Conservation (phyloP, 495 filamentous ascomycete genomes). For the Neurospora sp. region DNA sequence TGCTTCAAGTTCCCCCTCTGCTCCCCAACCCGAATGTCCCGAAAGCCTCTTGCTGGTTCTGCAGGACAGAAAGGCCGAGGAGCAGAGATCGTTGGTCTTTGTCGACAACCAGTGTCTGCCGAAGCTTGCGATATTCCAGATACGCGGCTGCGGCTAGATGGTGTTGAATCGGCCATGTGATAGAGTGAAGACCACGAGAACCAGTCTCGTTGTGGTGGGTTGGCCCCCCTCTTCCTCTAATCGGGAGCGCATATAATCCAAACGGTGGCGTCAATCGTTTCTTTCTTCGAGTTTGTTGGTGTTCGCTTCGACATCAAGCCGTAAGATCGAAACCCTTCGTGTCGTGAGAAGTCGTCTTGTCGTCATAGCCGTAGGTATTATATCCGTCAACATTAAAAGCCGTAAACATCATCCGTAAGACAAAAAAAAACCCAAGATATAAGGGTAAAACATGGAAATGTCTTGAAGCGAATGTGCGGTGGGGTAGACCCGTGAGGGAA, state of each 20-base stretch:
- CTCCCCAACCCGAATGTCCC: neutral
- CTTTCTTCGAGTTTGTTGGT: constrained; percentile 16
- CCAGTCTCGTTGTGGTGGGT: constrained; percentile 17
- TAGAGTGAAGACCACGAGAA: constrained; percentile 15
- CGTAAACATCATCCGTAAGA: constrained; percentile 37
- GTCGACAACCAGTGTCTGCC: constrained; percentile 39
- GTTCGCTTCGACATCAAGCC: constrained; percentile 30
- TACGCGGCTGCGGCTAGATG: constrained; percentile 27
- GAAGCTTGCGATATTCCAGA: constrained; percentile 26
- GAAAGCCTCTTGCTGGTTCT: neutral
- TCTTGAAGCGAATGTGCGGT: constrained; percentile 23
- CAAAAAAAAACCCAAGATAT: constrained; percentile 26
- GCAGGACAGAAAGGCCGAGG: neutral
- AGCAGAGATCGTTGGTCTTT: constrained; percentile 21
- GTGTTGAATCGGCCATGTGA: constrained; percentile 8
- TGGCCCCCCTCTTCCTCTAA: constrained; percentile 15
- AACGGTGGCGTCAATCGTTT: constrained; percentile 19
- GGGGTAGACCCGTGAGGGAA: constrained; percentile 11
- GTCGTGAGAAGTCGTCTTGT: constrained; percentile 18
- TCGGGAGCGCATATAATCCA: constrained; percentile 16
- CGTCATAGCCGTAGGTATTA: constrained; percentile 18
- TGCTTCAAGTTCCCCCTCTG: constrained; percentile 4
- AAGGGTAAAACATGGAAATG: constrained; percentile 13
- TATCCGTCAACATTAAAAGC: constrained; percentile 31
- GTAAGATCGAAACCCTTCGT: constrained; percentile 11